Evolutionary conservation across 306 rosid genomes (phyloP).

Genomic region (Betula pendula): DNA sequence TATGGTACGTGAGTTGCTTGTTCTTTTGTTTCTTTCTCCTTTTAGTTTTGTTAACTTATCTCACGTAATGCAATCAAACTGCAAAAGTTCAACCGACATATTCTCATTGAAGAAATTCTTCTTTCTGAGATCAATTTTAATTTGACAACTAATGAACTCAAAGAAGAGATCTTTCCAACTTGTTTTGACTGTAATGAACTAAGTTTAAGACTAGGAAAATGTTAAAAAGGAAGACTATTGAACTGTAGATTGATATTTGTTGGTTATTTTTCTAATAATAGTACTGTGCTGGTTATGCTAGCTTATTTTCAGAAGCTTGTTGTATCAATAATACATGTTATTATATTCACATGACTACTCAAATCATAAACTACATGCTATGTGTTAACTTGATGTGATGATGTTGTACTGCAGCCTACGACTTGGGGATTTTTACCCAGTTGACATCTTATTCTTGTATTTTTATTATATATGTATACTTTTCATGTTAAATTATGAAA

Average conservation of each 20-base stretch:
- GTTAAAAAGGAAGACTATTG: not conserved
- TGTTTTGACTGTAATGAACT: conserved; percentile 1
- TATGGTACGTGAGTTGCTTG: conserved; percentile 58
- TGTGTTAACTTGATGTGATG: not conserved
- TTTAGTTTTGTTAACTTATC: conserved; percentile 12
- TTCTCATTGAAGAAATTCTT: not conserved
- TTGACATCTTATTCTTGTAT: not conserved
- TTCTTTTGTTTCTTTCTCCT: conserved; percentile 14
- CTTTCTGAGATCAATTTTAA: not conserved
- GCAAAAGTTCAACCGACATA: not conserved
- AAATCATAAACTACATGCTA: not conserved
- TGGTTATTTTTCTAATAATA: not conserved
- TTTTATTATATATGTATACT: not conserved
- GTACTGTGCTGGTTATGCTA: not conserved
- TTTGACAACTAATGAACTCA: not conserved
- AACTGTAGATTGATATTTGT: not conserved
- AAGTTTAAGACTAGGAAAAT: not conserved
- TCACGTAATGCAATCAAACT: not conserved
- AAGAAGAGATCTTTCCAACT: not conserved
- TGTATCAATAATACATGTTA: not conserved
- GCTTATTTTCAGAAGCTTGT: not conserved
- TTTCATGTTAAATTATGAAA: not conserved
- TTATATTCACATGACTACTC: not conserved
- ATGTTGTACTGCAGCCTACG: not conserved
- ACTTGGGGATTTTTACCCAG: not conserved